Conservation (phyloP, 2,329 filamentous ascomycete genomes). For the Cladophialophora chaetospira region DNA sequence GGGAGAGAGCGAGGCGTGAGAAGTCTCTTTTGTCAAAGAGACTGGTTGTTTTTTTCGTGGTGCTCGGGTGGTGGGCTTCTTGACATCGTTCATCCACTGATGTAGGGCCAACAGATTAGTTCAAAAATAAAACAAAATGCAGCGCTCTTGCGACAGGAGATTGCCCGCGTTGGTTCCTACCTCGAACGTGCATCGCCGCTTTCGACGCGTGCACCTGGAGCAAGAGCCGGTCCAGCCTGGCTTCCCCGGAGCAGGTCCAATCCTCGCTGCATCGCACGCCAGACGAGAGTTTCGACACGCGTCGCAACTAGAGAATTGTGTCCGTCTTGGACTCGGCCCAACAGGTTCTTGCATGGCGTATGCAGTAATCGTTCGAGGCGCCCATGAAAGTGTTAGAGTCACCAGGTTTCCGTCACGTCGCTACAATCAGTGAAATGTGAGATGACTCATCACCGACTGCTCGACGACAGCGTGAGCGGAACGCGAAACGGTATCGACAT, state of each 20-base stretch:
- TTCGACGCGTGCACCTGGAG: slow-evolving; percentile 31
- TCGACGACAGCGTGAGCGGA: too few relatives aligned
- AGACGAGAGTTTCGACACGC: slow-evolving; percentile 8
- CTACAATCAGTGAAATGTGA: too few relatives aligned
- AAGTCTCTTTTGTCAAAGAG: background rate
- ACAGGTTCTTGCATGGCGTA: background rate
- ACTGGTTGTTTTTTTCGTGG: slow-evolving; percentile 5
- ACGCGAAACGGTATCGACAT: too few relatives aligned
- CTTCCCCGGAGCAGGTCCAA: slow-evolving; percentile 24
- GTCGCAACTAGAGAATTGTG: slow-evolving; percentile 12
- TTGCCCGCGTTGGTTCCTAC: slow-evolving; percentile 14
- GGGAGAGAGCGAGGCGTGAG: slow-evolving; percentile 1
- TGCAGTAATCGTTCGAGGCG: background rate
- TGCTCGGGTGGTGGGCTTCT: slow-evolving; percentile 4
- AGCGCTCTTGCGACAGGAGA: background rate
- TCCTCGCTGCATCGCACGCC: slow-evolving; percentile 10
- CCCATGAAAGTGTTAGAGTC: background rate
- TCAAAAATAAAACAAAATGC: background rate
- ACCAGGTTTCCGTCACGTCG: too few relatives aligned
- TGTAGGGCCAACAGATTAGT: background rate
- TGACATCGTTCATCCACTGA: slow-evolving; percentile 22
- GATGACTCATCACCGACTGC: too few relatives aligned
- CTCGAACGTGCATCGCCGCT: slow-evolving; percentile 29
- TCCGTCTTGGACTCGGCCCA: slow-evolving; percentile 1
- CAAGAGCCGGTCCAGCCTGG: slow-evolving; percentile 30